phyloP scores from a whole-genome alignment of 1,139 yeast species.

The Hemisphaericaspora xylofermentans region DNA sequence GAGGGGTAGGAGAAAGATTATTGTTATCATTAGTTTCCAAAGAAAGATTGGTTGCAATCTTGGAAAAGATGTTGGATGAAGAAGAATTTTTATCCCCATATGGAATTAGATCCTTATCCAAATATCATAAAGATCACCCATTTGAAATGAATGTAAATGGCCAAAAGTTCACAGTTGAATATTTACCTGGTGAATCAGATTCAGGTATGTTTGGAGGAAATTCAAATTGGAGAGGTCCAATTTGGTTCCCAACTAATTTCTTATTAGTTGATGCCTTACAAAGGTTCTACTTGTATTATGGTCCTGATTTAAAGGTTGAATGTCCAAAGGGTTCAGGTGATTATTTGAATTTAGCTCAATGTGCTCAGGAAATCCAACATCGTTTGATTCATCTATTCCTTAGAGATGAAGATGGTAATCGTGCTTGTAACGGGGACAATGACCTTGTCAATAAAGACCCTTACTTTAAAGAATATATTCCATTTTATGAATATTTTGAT shows the following conservation, averaged over 20 bases:
- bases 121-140: slow-evolving; percentile 84
- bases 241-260: slow-evolving; percentile 95
- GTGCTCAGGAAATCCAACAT: slow-evolving; percentile 89
- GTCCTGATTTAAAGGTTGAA: slow-evolving; percentile 81
- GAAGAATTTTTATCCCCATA: slow-evolving; percentile 82
- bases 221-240: slow-evolving; percentile 98
- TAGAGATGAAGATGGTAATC: slow-evolving; percentile 66
- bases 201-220: slow-evolving; percentile 97
- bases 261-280: slow-evolving; percentile 85
- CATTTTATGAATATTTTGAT: slow-evolving; percentile 88
- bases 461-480: slow-evolving; percentile 71
- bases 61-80: slow-evolving; percentile 84
- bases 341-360: slow-evolving; percentile 79
- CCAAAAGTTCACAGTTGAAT: slow-evolving; percentile 67
- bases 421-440: slow-evolving; percentile 80
- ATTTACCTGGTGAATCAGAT: slow-evolving; percentile 91
- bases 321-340: slow-evolving; percentile 90
- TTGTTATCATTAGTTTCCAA: slow-evolving; percentile 79
- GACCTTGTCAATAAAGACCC: slow-evolving; percentile 66
- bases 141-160: slow-evolving; percentile 87
- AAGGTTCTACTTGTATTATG: slow-evolving; percentile 86
- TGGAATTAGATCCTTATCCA: slow-evolving; percentile 89
- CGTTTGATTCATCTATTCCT: slow-evolving; percentile 79
- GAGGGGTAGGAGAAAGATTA: slow-evolving; percentile 86
- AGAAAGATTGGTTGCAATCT: slow-evolving; percentile 74